phyloP scores from a whole-genome alignment of 768 basidiomycete genomes.

The Cystofilobasidium macerans region DNA sequence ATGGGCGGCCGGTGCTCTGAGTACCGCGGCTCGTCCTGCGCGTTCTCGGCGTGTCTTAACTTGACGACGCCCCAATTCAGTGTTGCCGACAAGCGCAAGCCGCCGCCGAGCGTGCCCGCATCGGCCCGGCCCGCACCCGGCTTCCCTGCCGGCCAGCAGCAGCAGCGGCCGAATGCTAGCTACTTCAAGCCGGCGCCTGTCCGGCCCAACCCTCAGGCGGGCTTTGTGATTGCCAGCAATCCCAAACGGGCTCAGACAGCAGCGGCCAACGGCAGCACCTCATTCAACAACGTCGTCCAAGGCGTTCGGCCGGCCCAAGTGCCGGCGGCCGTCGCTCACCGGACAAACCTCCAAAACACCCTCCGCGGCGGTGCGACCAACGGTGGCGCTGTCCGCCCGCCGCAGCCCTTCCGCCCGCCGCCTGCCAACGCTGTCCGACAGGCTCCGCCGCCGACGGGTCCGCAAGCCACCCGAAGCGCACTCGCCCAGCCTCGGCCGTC shows the following conservation, averaged over 20 bases:
- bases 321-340: not conserved
- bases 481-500: not conserved
- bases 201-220: not conserved
- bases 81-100: conserved; percentile 47
- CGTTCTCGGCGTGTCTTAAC: conserved; percentile 81
- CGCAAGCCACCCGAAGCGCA: not conserved
- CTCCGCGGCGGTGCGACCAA: not conserved
- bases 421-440: not conserved
- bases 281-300: conserved; percentile 13
- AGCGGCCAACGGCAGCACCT: not conserved
- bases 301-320: not conserved
- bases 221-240: not conserved
- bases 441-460: conserved; percentile 3
- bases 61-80: conserved; percentile 75
- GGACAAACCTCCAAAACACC: conserved; percentile 12
- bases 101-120: not conserved
- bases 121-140: not conserved
- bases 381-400: not conserved
- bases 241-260: conserved; percentile 8
- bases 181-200: conserved; percentile 5
- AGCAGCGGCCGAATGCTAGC: conserved; percentile 13
- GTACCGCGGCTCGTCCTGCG: conserved; percentile 80
- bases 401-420: not conserved
- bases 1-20: conserved; percentile 80
- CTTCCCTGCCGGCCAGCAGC: not conserved